Percentiles rank a stretch among this genome's conserved stretches.
These are phyloP conservation scores for Parastagonospora avenae DNA, from an alignment of 2,329 filamentous ascomycete genomes.

Conservation along the genomic window DNA sequence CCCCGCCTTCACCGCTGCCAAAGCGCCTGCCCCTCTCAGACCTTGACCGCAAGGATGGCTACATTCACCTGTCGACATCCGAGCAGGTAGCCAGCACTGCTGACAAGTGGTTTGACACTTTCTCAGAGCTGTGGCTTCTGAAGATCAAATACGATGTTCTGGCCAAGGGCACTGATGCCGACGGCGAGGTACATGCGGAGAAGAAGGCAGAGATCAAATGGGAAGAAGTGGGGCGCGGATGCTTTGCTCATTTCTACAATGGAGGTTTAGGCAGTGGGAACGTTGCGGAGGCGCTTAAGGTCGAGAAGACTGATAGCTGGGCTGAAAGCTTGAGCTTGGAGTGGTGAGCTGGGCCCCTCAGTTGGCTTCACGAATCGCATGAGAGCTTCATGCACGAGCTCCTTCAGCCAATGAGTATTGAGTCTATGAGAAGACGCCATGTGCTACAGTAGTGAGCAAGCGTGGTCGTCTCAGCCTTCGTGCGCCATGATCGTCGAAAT, in stretches of 20 bases:
- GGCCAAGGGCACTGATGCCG: constrained; percentile 39
- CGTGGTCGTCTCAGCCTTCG: too few relatives aligned
- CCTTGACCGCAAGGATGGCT: constrained; percentile 65
- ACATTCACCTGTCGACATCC: constrained; percentile 65
- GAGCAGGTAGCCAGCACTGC: constrained; percentile 52
- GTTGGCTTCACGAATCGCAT: neutral
- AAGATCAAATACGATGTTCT: constrained; percentile 58
- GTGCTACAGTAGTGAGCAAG: neutral
- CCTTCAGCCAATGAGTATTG: neutral
- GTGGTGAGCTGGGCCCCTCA: constrained; percentile 33
- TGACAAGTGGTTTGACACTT: constrained; percentile 40
- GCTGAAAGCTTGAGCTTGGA: constrained; percentile 39
- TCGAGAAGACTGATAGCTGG: constrained; percentile 59
- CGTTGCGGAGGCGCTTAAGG: constrained; percentile 55
- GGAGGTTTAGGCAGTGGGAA: constrained; percentile 60
- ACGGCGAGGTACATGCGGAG: constrained; percentile 26
- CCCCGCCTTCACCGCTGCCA: constrained; percentile 61
- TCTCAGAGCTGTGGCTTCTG: constrained; percentile 55
- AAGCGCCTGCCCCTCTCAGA: constrained; percentile 62
- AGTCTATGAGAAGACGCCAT: neutral
- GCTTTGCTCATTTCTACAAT: constrained; percentile 65
- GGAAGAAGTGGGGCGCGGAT: constrained; percentile 55
- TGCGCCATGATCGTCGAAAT: too few relatives aligned
- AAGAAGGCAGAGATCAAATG: constrained; percentile 54
- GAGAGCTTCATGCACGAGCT: neutral